Evolutionary conservation across 2,329 filamentous ascomycete genomes (phyloP), one percentile per base, ranked within the genome.

Genomic region (Penicillium palitans): DNA sequence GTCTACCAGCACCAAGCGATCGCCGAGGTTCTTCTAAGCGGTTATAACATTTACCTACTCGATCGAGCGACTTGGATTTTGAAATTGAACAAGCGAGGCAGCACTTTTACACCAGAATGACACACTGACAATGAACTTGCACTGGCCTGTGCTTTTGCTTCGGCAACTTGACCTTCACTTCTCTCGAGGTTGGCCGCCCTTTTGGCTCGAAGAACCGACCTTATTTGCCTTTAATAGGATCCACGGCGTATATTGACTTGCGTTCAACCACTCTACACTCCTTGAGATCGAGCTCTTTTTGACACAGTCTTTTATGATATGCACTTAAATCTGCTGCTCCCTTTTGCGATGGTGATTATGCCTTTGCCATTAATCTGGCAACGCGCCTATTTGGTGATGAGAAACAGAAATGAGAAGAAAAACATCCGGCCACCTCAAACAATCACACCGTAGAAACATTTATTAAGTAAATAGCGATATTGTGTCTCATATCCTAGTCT

Each of bases 1-100:
- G 19, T 61, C 35, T 57, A 57, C 62, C 66, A 82, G 80, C 68
- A 81, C 80, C 69, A 81, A 77, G 72, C 78, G 79, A 68, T 81
- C 81, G 66, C 80, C 81, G 68, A 81, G 78, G 68, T 77, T 81
- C 66, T 83, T 84, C 77, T 84, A 78, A 79, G 61, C 61, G 66
- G 67, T 66, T 66, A 45, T 46, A 49, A 50, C 49, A 54, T 60
- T 57, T 52, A 42, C 42, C 31, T 46, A 35, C 47, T 52, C 61
- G 68, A 72, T 70, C 64, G 65, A 68, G 63, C 70, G 65, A 69
- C 73, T 74, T 73, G 64, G 19, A 50, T 25, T 64, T 67, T 68
- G 63, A 70, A 57, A 45, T 55, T 61, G 52, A 60, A 57, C 50
- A 41, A 39, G 58, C 54, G 49, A 57, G 40, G 41, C 44, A 37